Conservation (phyloP, 2,329 filamentous ascomycete genomes). For the Hymenoscyphus linearis region DNA sequence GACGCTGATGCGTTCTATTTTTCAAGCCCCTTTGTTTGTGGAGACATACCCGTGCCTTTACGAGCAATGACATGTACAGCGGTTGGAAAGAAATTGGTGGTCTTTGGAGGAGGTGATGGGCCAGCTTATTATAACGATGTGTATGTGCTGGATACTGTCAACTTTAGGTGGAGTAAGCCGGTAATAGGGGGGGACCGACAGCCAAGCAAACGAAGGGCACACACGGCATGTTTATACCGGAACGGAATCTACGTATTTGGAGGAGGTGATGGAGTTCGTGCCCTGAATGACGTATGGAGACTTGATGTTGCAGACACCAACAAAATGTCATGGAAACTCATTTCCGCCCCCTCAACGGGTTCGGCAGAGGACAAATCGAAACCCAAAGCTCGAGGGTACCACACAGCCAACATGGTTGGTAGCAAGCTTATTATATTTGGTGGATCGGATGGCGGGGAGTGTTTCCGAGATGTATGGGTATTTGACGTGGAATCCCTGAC, state of each 20-base stretch:
- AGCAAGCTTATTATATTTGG: conserved; percentile 68
- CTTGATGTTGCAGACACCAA: conserved; percentile 60
- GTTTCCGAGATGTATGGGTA: conserved; percentile 69
- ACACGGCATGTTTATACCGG: conserved; percentile 67
- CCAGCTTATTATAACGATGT: conserved; percentile 69
- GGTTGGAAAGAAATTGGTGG: conserved; percentile 63
- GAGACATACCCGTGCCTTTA: conserved; percentile 59
- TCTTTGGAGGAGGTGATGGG: conserved; percentile 66
- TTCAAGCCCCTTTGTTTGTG: conserved; percentile 59
- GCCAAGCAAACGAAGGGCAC: conserved; percentile 59
- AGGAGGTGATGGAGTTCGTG: conserved; percentile 64
- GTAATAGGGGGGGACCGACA: conserved; percentile 50
- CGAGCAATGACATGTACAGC: conserved; percentile 69
- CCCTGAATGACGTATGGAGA: conserved; percentile 68
- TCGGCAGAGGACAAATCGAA: conserved; percentile 43
- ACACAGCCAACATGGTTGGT: conserved; percentile 69
- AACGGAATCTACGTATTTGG: conserved; percentile 69
- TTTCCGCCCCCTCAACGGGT: conserved; percentile 39
- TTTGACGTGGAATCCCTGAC: conserved; percentile 59
- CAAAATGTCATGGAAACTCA: conserved; percentile 64
- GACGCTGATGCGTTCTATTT: conserved; percentile 68
- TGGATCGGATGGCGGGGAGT: conserved; percentile 65
- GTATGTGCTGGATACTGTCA: conserved; percentile 66
- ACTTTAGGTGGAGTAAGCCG: conserved; percentile 61
- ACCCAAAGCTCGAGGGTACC: conserved; percentile 63